Conservation (phyloP, 129 eudicot genomes). For the Deinandra increscens region DNA sequence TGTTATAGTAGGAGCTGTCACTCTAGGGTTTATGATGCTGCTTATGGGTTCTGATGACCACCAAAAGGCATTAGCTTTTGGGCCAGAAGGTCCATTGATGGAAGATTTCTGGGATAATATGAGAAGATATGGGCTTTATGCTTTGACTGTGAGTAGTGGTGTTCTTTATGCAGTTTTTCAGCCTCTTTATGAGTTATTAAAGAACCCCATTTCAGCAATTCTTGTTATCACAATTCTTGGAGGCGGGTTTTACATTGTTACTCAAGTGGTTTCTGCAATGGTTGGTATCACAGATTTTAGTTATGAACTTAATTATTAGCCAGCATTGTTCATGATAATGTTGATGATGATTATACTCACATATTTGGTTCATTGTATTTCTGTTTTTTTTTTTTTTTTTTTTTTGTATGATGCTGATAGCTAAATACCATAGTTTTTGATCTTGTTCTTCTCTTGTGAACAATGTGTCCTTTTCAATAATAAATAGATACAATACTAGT, state of each 20-base stretch:
- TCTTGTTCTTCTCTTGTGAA: conserved; percentile 4
- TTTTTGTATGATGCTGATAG: conserved; percentile 9
- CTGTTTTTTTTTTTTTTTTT: background rate
- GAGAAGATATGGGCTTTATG: conserved; percentile 94
- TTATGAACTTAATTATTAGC: conserved; percentile 65
- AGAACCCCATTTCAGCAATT: conserved; percentile 90
- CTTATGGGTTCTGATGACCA: conserved; percentile 68
- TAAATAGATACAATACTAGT: background rate
- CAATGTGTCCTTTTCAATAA: background rate
- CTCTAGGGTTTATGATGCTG: conserved; percentile 58
- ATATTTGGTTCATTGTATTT: conserved; percentile 9
- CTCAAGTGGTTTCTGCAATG: conserved; percentile 93
- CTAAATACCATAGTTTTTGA: background rate
- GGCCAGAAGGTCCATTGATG: conserved; percentile 91
- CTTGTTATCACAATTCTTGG: conserved; percentile 61
- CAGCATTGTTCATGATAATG: background rate
- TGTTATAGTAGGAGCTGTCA: conserved; percentile 53
- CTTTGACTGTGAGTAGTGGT: conserved; percentile 86
- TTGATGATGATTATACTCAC: conserved; percentile 15
- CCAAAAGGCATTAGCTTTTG: conserved; percentile 78
- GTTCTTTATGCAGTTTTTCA: conserved; percentile 59
- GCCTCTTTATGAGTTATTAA: conserved; percentile 78
- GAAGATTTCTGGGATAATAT: conserved; percentile 99
- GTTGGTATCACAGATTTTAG: conserved; percentile 81
- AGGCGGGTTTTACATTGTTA: conserved; percentile 67